These are phyloP conservation scores for Xylaria sp. DNA, from an alignment of 2,329 filamentous ascomycete species.

Conservation along the genomic window DNA sequence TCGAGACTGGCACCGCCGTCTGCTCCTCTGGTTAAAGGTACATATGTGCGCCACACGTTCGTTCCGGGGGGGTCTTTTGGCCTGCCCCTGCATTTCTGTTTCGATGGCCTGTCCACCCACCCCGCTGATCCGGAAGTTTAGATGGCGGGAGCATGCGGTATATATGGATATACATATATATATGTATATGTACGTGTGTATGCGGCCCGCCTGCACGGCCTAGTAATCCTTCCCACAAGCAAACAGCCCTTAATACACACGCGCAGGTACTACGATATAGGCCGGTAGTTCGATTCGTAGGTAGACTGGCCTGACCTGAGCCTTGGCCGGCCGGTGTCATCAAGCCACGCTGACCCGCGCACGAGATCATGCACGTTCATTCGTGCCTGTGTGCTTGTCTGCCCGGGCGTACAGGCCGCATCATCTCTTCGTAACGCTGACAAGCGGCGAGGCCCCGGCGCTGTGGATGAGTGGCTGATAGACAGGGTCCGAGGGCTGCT, in stretches of 20 bases:
- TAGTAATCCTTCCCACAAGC: background rate
- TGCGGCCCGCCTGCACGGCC: constrained; percentile 5
- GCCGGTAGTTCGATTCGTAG: too few species aligned
- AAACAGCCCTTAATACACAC: background rate
- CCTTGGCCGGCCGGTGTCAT: background rate
- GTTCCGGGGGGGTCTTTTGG: background rate
- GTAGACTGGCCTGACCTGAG: background rate
- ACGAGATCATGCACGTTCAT: background rate
- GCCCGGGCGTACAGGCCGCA: too few species aligned
- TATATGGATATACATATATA: background rate
- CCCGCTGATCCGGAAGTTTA: constrained; percentile 2
- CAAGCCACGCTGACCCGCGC: background rate
- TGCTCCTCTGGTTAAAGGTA: too few species aligned
- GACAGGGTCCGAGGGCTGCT: background rate
- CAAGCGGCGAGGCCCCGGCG: background rate
- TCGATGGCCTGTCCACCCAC: background rate
- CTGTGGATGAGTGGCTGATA: too few species aligned
- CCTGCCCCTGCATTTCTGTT: background rate
- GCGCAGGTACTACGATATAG: too few species aligned
- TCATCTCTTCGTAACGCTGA: background rate
- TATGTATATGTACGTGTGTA: too few species aligned
- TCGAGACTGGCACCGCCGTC: background rate
- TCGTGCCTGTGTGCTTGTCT: background rate
- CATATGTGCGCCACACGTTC: background rate
- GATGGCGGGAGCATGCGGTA: constrained; percentile 3